Conservation (phyloP, 371 early-diverging fungal genomes). For the Coemansia sp. region DNA sequence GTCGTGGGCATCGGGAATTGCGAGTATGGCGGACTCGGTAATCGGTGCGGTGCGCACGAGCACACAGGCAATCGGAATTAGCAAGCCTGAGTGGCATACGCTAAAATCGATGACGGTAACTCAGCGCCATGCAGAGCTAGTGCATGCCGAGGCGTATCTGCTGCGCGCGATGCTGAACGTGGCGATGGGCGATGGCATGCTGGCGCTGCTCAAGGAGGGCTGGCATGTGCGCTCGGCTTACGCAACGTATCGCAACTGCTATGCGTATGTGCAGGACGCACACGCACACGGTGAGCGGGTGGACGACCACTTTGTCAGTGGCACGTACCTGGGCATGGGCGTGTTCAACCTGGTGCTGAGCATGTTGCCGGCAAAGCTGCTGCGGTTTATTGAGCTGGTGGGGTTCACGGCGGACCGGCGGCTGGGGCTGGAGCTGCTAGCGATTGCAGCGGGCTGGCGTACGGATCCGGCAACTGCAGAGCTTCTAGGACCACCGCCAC, state of each 20-base stretch:
- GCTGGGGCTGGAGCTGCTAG: constrained; percentile 64
- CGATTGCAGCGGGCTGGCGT: constrained; percentile 54
- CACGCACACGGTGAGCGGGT: constrained; percentile 52
- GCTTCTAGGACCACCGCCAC: constrained; percentile 27
- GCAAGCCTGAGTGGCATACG: constrained; percentile 40
- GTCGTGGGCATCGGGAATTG: constrained; percentile 39
- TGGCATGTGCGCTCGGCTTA: constrained; percentile 69
- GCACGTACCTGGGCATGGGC: constrained; percentile 70
- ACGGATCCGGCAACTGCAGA: constrained; percentile 10
- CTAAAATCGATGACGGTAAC: constrained; percentile 61
- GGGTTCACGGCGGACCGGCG: constrained; percentile 70
- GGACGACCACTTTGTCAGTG: constrained; percentile 73
- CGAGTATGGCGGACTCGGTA: constrained; percentile 38
- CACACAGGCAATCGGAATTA: constrained; percentile 41
- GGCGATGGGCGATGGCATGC: constrained; percentile 65
- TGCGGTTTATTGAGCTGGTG: constrained; percentile 68
- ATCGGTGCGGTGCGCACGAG: constrained; percentile 36
- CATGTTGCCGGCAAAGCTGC: constrained; percentile 61
- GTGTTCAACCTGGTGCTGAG: constrained; percentile 66
- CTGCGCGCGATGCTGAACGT: constrained; percentile 68
- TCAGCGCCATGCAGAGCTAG: constrained; percentile 75
- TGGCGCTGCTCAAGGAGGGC: constrained; percentile 72
- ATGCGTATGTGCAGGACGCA: constrained; percentile 55
- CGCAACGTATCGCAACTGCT: constrained; percentile 60
- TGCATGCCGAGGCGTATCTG: constrained; percentile 69